These are phyloP conservation scores for Colletotrichum acutatum DNA, from an alignment of 2,329 filamentous ascomycete genomes.

Conservation along the genomic window DNA sequence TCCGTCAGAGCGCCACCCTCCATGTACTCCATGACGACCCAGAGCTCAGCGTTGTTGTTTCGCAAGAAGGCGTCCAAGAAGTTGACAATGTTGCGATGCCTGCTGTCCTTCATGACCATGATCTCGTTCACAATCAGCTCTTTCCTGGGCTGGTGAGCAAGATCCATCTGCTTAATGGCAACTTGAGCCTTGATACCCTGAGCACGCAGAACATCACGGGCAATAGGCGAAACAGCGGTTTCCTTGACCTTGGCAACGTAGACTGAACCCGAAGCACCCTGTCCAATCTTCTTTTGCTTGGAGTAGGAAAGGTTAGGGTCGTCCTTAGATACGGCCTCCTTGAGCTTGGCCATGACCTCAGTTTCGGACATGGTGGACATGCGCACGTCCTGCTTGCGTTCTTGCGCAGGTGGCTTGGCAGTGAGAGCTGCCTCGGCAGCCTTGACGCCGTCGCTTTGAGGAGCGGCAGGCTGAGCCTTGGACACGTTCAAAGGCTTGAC, in stretches of 20 bases:
- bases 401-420: constrained; percentile 77
- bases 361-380: constrained; percentile 99
- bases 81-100: constrained; percentile 98
- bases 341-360: constrained; percentile 96
- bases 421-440: constrained; percentile 90
- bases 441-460: constrained; percentile 78
- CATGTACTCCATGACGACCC: constrained; percentile 99
- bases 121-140: constrained; percentile 99
- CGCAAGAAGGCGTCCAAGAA: constrained; percentile 97
- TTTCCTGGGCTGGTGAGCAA: constrained; percentile 96
- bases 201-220: constrained; percentile 80
- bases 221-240: constrained; percentile 81
- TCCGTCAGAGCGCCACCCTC: constrained; percentile 97
- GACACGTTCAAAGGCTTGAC: constrained; percentile 85
- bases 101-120: constrained; percentile 99
- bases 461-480: constrained; percentile 64
- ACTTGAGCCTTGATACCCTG: constrained; percentile 89
- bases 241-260: constrained; percentile 98
- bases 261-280: constrained; percentile 96
- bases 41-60: constrained; percentile 94
- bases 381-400: constrained; percentile 90
- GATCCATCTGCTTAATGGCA: constrained; percentile 99
- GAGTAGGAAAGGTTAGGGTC: constrained; percentile 96
- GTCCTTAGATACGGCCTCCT: constrained; percentile 94
- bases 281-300: constrained; percentile 99